phyloP scores from a whole-genome alignment of 768 basidiomycete genomes.

The Mycena epipterygia region DNA sequence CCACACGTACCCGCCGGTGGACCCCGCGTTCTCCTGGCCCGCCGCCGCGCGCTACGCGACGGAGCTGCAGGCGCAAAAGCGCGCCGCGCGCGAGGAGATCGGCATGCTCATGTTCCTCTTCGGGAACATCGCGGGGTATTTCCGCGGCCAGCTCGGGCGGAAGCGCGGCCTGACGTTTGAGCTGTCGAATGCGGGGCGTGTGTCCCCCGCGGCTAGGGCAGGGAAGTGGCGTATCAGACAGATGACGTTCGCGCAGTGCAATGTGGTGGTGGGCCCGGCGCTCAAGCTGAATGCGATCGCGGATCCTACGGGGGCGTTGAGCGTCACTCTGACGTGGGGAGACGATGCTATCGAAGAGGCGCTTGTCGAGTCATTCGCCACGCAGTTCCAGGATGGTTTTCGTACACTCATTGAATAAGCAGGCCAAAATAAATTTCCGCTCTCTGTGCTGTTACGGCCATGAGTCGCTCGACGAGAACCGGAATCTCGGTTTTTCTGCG shows the following conservation, averaged over 20 bases:
- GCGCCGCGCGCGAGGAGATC: conserved; percentile 40
- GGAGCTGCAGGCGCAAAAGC: conserved; percentile 41
- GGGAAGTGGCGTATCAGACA: conserved; percentile 39
- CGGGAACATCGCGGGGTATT: conserved; percentile 47
- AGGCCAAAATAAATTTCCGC: background rate
- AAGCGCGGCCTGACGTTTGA: conserved; percentile 50
- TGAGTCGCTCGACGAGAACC: no score
- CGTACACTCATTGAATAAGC: conserved; percentile 3
- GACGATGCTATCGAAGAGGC: conserved; percentile 35
- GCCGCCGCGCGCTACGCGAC: conserved; percentile 45
- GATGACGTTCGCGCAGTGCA: conserved; percentile 47
- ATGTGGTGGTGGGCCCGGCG: conserved; percentile 45
- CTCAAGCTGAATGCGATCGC: conserved; percentile 48
- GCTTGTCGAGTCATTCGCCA: conserved; percentile 41
- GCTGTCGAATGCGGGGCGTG: conserved; percentile 56
- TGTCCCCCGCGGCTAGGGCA: conserved; percentile 7
- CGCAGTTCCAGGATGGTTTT: conserved; percentile 34
- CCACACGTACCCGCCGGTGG: conserved; percentile 40
- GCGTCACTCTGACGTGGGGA: conserved; percentile 42
- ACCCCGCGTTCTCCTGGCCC: conserved; percentile 49
- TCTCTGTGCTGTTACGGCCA: background rate
- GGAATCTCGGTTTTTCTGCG: no score
- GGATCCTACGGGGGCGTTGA: conserved; percentile 39
- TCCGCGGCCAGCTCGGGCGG: conserved; percentile 48
- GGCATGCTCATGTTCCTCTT: conserved; percentile 53